Evolutionary conservation across 768 basidiomycete genomes (phyloP), one percentile per base, ranked within the genome.

Genomic region (Hygrocybe coccinea): DNA sequence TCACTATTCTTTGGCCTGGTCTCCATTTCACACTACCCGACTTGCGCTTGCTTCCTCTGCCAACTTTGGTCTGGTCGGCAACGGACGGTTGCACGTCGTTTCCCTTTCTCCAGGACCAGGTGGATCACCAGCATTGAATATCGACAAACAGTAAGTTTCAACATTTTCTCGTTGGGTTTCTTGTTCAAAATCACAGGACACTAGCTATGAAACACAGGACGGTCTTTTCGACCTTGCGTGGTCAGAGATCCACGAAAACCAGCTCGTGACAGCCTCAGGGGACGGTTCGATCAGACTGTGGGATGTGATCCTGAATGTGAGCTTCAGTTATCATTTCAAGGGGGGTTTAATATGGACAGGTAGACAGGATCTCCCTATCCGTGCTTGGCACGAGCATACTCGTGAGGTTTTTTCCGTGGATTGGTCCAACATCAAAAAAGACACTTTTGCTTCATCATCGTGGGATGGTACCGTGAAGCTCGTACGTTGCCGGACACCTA

Each of bases 221-320:
- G 90, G 87, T 0, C 71, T 95, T 7, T 95, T 87, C 67, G 93
- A 95, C 64, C 74, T 93, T 47, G 92, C 95, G 1, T 98, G 95
- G 95, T 94, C 91, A 35, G 95, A 98, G 72, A 70, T 84, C 33
- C 91, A 97, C 70, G 94, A 95, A 73, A 93, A 95, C 65, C 95
- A 98, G 66, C 71, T 98, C 36, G 86, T 89, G 2, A 85, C 91
- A 1, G 89, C 83, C 1, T 93, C 91, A 8, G 95, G 92, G 45
- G 92, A 97, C 64, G 94, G 94, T 2, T 88, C 90, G 12, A 79
- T 97, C 64, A 85, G 85, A 67, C 74, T 97, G 29, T 97, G 94
- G 90, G 95, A 97, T 67, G 75, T 90, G 21, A 82, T 84, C 75
- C 75, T 97, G 48, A 86, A 92, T 64, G 93, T 95, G 71, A 64